These are phyloP conservation scores for Heterococcus sp. DNA, from an alignment of 108 stramenopile genomes.

Conservation along the genomic window DNA sequence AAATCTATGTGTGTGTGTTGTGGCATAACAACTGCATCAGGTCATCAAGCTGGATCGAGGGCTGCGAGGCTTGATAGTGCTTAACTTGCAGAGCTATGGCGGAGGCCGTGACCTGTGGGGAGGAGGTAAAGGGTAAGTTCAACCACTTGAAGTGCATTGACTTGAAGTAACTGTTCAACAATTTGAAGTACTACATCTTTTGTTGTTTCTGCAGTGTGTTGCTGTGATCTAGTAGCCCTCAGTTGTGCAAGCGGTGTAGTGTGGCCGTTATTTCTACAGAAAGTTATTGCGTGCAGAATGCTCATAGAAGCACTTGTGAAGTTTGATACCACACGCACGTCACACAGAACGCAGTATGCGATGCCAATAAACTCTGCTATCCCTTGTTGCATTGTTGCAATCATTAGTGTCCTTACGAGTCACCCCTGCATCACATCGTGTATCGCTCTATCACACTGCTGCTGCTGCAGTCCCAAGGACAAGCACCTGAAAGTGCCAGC, in stretches of 20 bases:
- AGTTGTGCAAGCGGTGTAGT: too few relatives aligned
- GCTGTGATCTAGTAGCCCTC: too few relatives aligned
- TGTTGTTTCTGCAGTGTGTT: too few relatives aligned
- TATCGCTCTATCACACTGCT: not conserved
- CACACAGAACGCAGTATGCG: too few relatives aligned
- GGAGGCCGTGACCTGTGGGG: slow-evolving; percentile 28
- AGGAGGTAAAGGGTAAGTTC: not conserved
- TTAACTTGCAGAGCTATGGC: slow-evolving; percentile 49
- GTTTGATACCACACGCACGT: too few relatives aligned
- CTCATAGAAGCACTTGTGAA: too few relatives aligned
- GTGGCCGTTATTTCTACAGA: too few relatives aligned
- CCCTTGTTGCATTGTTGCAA: not conserved
- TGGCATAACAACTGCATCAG: not conserved
- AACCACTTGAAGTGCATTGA: too few relatives aligned
- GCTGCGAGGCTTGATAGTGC: slow-evolving; percentile 33
- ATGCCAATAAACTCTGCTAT: too few relatives aligned
- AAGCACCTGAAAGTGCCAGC: not conserved
- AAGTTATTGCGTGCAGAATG: too few relatives aligned
- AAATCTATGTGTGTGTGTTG: not conserved
- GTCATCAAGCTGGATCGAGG: not conserved
- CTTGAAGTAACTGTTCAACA: too few relatives aligned
- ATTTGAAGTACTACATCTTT: too few relatives aligned
- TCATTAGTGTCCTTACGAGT: not conserved
- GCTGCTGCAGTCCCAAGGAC: not conserved
- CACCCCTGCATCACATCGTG: not conserved